A percentile compares a stretch with the other conserved stretches of the same genome.
Conservation (phyloP, 257 asterid genomes). For the Scutellaria baicalensis region DNA sequence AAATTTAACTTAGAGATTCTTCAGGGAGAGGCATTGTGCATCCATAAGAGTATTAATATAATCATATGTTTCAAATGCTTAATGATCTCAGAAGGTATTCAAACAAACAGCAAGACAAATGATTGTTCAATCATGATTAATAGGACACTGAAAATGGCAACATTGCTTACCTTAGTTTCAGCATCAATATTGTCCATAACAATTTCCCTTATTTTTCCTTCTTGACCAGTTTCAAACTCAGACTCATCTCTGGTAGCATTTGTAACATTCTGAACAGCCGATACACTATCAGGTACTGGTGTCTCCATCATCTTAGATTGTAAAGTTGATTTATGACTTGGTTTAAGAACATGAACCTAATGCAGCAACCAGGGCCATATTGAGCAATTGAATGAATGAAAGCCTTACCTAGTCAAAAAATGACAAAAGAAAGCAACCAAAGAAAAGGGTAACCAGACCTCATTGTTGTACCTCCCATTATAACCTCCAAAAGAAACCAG, state of each 20-base stretch:
- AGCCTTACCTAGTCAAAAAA: background rate
- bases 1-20: constrained; percentile 1
- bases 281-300: constrained; percentile 75
- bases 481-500: constrained; percentile 97
- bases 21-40: constrained; percentile 2
- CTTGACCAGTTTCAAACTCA: constrained; percentile 71
- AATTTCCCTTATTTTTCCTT: constrained; percentile 74
- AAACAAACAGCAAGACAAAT: constrained; percentile 7
- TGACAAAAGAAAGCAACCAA: background rate
- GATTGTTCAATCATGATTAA: background rate
- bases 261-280: constrained; percentile 83
- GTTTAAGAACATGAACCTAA: constrained; percentile 87
- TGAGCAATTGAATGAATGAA: constrained; percentile 16
- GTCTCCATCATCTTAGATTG: constrained; percentile 70
- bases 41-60: background rate
- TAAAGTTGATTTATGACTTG: constrained; percentile 83
- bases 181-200: constrained; percentile 46
- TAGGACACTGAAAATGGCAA: background rate
- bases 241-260: constrained; percentile 83
- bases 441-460: constrained; percentile 40
- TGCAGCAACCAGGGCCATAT: constrained; percentile 15
- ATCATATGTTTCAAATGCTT: background rate
- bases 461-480: constrained; percentile 95
- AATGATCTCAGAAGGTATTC: constrained; percentile 2
- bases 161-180: constrained; percentile 49